phyloP scores from a whole-genome alignment of 192 early-diverging fungal genomes.

The Chytriomyces confervae region DNA sequence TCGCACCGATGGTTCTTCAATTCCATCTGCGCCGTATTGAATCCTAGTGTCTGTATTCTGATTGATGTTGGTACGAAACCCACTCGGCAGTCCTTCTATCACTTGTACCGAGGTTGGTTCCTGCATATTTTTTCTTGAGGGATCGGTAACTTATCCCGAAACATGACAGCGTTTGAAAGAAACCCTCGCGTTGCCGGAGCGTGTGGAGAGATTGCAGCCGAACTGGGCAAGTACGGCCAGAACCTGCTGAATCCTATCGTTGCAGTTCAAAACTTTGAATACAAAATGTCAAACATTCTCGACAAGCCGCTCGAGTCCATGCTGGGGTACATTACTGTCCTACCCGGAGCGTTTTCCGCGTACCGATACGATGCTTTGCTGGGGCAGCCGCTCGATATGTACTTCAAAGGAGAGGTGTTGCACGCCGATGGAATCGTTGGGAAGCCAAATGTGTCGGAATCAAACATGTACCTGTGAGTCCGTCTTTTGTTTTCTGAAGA shows the following conservation, averaged over 20 bases:
- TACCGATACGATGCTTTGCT: conserved; percentile 71
- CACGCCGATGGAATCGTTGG: conserved; percentile 63
- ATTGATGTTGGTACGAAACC: conserved; percentile 82
- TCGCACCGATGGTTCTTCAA: conserved; percentile 79
- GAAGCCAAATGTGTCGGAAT: conserved; percentile 73
- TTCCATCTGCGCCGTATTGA: conserved; percentile 66
- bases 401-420: conserved; percentile 78
- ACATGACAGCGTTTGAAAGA: conserved; percentile 78
- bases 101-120: conserved; percentile 49
- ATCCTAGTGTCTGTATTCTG: conserved; percentile 73
- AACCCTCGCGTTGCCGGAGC: conserved; percentile 74
- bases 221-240: conserved; percentile 60
- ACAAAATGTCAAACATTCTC: conserved; percentile 83
- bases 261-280: conserved; percentile 90
- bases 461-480: conserved; percentile 50
- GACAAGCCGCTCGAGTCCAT: conserved; percentile 79
- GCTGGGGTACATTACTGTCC: conserved; percentile 77
- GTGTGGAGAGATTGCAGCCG: conserved; percentile 76
- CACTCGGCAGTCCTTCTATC: conserved; percentile 57
- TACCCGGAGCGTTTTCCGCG: conserved; percentile 80
- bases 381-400: conserved; percentile 65
- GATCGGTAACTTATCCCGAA: conserved; percentile 27
- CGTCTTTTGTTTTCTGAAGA: conserved; percentile 11
- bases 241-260: conserved; percentile 73
- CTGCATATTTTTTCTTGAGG: not conserved